Conservation (phyloP, 1,284 basidiomycete genomes). For the Agroathelia rolfsii region DNA sequence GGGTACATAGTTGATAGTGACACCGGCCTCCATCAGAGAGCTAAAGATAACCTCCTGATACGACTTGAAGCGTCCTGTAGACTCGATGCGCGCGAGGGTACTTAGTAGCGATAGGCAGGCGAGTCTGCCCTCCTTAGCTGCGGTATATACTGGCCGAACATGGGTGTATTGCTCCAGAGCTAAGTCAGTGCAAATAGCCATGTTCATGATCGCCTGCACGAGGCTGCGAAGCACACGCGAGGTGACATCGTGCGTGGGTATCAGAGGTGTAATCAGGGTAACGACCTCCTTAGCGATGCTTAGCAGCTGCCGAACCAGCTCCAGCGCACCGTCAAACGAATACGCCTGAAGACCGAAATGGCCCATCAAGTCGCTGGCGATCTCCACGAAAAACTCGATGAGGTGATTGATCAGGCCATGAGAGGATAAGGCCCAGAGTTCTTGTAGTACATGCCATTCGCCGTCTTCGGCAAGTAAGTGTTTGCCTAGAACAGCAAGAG, state of each 20-base stretch:
- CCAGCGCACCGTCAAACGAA: constrained; percentile 22
- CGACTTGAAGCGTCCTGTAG: too few species aligned
- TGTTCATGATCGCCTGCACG: constrained; percentile 34
- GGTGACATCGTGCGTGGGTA: constrained; percentile 37
- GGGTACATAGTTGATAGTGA: too few species aligned
- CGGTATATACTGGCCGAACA: constrained; percentile 26
- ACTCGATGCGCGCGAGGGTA: too few species aligned
- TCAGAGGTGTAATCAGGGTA: constrained; percentile 36
- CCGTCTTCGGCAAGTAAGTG: constrained; percentile 41
- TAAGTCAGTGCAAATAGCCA: constrained; percentile 46
- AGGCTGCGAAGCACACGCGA: constrained; percentile 36
- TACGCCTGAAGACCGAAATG: constrained; percentile 35
- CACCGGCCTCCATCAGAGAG: constrained; percentile 43
- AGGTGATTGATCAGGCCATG: constrained; percentile 48
- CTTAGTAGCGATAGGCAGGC: too few species aligned
- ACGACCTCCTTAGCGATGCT: constrained; percentile 42
- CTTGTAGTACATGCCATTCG: constrained; percentile 43
- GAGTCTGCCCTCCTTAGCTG: constrained; percentile 34
- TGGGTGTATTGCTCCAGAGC: constrained; percentile 34
- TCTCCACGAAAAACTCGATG: constrained; percentile 36
- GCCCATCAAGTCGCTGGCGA: constrained; percentile 39
- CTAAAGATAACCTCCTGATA: constrained; percentile 39
- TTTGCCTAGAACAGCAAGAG: constrained; percentile 42
- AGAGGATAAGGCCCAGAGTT: constrained; percentile 47
- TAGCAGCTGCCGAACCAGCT: constrained; percentile 43